A percentile compares a stretch with the other conserved stretches of the same genome.
Conservation (phyloP, 345 rosid species). For the Gossypium arboreum region DNA sequence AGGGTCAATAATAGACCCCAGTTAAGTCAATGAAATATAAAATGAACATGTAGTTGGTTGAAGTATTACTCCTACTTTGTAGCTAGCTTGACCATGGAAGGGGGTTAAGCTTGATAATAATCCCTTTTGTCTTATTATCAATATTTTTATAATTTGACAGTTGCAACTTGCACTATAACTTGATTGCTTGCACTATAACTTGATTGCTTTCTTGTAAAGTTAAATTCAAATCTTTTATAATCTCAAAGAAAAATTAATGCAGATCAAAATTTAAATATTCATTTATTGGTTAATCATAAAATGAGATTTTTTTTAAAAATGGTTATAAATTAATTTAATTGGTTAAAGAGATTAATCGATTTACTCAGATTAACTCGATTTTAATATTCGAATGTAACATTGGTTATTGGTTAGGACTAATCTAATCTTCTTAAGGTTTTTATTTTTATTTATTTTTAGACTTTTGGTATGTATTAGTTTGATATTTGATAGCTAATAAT, state of each 20-base stretch:
- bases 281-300: too few relatives aligned
- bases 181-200: background rate
- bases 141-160: background rate
- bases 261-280: too few relatives aligned
- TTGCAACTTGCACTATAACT: background rate
- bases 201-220: slow-evolving; percentile 4
- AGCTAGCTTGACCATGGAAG: background rate
- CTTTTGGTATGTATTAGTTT: too few relatives aligned
- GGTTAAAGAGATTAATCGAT: too few relatives aligned
- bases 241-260: background rate
- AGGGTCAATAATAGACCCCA: background rate
- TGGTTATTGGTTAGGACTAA: too few relatives aligned
- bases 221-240: slow-evolving; percentile 21
- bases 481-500: too few relatives aligned
- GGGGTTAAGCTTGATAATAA: background rate
- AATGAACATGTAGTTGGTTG: background rate
- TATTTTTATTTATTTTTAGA: background rate
- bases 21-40: background rate
- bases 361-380: too few relatives aligned
- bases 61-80: background rate
- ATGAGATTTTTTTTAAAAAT: too few relatives aligned
- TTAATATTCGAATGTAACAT: too few relatives aligned
- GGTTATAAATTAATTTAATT: too few relatives aligned
- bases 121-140: slow-evolving; percentile 3
- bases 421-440: background rate